Percentiles rank a stretch among this genome's conserved stretches.
phyloP scores from a whole-genome alignment of 805 yeast genomes.

The Debaryomyces hansenii region DNA sequence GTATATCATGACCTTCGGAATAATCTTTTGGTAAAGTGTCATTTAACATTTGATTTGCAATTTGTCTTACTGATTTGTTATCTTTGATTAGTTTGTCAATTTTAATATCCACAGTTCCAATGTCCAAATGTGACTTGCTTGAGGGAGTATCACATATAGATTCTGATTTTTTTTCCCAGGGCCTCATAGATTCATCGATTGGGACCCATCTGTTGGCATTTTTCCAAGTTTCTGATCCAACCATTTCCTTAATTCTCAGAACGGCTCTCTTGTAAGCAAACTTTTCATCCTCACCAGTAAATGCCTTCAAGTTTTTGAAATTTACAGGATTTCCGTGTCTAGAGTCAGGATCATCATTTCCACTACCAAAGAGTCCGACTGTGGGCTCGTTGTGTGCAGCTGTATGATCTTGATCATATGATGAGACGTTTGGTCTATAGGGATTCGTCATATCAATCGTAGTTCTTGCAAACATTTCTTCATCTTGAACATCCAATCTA shows the following conservation, averaged over 20 bases:
- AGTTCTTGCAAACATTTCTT: slow-evolving; percentile 70
- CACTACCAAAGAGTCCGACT: slow-evolving; percentile 21
- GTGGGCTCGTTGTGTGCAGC: slow-evolving; percentile 33
- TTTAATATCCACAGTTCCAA: slow-evolving; percentile 3
- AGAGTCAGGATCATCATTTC: slow-evolving; percentile 3
- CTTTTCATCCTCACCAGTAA: slow-evolving; percentile 76
- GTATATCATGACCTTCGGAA: slow-evolving; percentile 16
- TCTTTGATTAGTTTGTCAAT: slow-evolving; percentile 9
- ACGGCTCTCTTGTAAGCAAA: slow-evolving; percentile 74
- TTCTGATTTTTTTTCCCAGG: slow-evolving; percentile 45
- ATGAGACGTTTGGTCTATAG: slow-evolving; percentile 66
- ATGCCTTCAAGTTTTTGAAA: slow-evolving; percentile 51
- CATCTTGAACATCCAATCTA: slow-evolving; percentile 53
- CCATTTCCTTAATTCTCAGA: slow-evolving; percentile 62
- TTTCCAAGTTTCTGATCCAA: slow-evolving; percentile 54
- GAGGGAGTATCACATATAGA: not conserved
- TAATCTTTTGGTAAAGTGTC: slow-evolving; percentile 23
- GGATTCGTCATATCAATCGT: slow-evolving; percentile 60
- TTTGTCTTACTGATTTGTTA: slow-evolving; percentile 8
- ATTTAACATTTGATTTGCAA: slow-evolving; percentile 7
- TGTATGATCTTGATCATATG: slow-evolving; percentile 53
- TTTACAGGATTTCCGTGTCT: slow-evolving; percentile 14
- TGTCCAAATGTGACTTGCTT: not conserved
- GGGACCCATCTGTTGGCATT: slow-evolving; percentile 53
- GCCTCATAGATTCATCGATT: slow-evolving; percentile 48